These are phyloP conservation scores for Serendipita sp. DNA, from an alignment of 768 basidiomycete genomes.

Conservation along the genomic window DNA sequence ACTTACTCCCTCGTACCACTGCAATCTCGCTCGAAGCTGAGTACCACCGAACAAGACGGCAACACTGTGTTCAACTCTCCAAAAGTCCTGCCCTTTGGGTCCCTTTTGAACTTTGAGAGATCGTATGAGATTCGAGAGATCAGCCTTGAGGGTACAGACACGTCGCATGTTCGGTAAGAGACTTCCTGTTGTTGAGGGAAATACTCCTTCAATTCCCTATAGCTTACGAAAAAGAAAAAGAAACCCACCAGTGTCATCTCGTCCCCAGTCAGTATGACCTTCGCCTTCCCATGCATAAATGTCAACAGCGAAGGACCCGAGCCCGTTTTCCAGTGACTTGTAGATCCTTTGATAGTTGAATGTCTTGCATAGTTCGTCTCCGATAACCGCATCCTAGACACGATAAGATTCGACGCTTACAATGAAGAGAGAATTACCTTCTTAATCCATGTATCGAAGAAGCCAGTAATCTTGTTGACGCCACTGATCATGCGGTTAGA, in stretches of 20 bases:
- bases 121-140: slow-evolving; percentile 4
- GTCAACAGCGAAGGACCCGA: slow-evolving; percentile 1
- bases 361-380: neutral
- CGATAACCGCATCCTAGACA: neutral
- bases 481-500: neutral
- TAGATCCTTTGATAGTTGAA: slow-evolving; percentile 6
- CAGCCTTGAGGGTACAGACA: slow-evolving; percentile 6
- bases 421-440: neutral
- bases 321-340: neutral
- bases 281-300: slow-evolving; percentile 4
- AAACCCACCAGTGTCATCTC: neutral
- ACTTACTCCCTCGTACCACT: slow-evolving; percentile 7
- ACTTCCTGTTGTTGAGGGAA: neutral
- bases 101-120: neutral
- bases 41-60: slow-evolving; percentile 7
- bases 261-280: slow-evolving; percentile 4
- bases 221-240: neutral
- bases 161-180: neutral
- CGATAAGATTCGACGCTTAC: neutral
- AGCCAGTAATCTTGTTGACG: slow-evolving; percentile 3
- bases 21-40: neutral
- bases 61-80: slow-evolving; percentile 2
- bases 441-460: slow-evolving; percentile 1
- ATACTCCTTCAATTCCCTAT: no score
- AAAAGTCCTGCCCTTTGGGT: neutral